Conservation (phyloP, 1,284 basidiomycete genomes). For the Takashimella tepidaria region DNA sequence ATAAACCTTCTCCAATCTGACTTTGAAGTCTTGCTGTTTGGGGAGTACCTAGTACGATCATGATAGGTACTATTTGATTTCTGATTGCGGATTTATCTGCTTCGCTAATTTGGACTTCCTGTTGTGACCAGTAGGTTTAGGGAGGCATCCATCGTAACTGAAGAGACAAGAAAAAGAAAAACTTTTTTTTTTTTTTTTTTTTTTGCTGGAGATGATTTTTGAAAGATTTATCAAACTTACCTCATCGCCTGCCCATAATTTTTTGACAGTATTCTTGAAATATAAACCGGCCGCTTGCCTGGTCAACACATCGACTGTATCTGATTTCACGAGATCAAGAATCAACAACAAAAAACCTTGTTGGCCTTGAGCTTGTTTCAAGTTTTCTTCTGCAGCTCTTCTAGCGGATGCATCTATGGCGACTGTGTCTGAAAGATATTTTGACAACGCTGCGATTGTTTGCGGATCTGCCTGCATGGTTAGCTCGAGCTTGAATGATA, state of each 20-base stretch:
- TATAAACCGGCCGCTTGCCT: conserved; percentile 77
- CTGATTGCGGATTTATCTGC: conserved; percentile 52
- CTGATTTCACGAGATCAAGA: conserved; percentile 62
- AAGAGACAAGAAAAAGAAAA: too few relatives aligned
- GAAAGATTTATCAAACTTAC: too few relatives aligned
- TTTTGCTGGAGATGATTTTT: too few relatives aligned
- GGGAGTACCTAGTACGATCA: conserved; percentile 52
- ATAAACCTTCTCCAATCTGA: conserved; percentile 83
- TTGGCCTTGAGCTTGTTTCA: conserved; percentile 63
- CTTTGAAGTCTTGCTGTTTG: conserved; percentile 51
- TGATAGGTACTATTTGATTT: conserved; percentile 52
- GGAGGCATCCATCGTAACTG: too few relatives aligned
- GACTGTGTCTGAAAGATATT: conserved; percentile 43
- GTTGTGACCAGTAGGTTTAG: too few relatives aligned
- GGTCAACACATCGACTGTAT: conserved; percentile 52
- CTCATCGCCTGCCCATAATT: conserved; percentile 69
- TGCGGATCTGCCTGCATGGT: conserved; percentile 40
- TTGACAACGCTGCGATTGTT: conserved; percentile 36
- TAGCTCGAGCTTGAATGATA: too few relatives aligned
- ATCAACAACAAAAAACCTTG: conserved; percentile 75
- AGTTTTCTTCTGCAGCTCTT: conserved; percentile 72
- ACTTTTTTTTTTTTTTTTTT: too few relatives aligned
- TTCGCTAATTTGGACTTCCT: conserved; percentile 35
- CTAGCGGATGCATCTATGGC: conserved; percentile 68
- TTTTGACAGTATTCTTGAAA: conserved; percentile 80